Conservation (phyloP, 306 rosid species). For the Pyrus communis region DNA sequence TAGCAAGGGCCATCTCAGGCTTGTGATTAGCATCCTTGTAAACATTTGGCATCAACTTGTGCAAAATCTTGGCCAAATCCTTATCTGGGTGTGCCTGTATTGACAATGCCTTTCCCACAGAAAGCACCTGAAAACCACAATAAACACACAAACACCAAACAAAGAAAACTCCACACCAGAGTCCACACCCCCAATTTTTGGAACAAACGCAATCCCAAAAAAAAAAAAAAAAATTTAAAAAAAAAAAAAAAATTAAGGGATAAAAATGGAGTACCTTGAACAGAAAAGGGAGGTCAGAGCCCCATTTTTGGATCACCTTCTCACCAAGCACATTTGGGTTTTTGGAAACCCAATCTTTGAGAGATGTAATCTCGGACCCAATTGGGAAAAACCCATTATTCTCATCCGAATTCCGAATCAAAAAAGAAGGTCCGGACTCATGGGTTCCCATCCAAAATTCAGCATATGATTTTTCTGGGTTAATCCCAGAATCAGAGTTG, state of each 20-base stretch:
- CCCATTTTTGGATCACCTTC: conserved; percentile 64
- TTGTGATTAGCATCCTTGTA: conserved; percentile 93
- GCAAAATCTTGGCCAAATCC: conserved; percentile 73
- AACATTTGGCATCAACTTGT: conserved; percentile 54
- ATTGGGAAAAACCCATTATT: conserved; percentile 12
- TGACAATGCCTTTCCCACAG: conserved; percentile 82
- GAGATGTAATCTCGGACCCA: conserved; percentile 20
- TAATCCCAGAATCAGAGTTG: conserved; percentile 46
- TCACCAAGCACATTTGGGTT: conserved; percentile 72
- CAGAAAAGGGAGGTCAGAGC: conserved; percentile 79
- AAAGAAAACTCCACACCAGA: neutral
- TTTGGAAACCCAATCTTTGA: conserved; percentile 61
- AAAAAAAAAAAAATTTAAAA: neutral
- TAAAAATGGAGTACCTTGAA: conserved; percentile 51
- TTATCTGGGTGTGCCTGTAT: conserved; percentile 98
- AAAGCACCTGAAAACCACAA: conserved; percentile 49
- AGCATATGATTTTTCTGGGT: conserved; percentile 57
- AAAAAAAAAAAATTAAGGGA: neutral
- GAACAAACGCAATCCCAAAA: neutral
- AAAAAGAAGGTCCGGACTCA: conserved; percentile 76
- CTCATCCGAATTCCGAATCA: conserved; percentile 15
- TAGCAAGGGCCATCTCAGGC: conserved; percentile 95
- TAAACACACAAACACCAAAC: conserved; percentile 4
- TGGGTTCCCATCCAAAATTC: conserved; percentile 98
- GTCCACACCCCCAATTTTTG: neutral